Evolutionary conservation across 2,329 filamentous ascomycete genomes (phyloP).

Genomic region (Pseudogymnoascus sp.): DNA sequence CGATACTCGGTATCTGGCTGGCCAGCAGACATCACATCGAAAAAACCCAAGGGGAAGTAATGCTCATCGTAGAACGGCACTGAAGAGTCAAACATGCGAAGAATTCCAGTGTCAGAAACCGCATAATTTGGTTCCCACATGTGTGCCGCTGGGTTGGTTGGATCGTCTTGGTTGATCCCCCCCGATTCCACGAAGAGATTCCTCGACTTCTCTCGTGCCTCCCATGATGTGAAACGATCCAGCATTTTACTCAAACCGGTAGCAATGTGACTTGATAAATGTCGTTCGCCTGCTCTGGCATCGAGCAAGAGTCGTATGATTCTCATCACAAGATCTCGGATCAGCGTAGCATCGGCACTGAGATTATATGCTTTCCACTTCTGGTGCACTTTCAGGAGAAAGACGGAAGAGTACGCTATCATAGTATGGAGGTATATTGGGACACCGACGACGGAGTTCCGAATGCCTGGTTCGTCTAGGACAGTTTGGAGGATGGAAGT

Average conservation of each 20-base stretch:
- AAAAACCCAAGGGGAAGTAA: conserved; percentile 20
- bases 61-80: conserved; percentile 15
- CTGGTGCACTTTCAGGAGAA: conserved; percentile 31
- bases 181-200: conserved; percentile 27
- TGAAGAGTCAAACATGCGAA: neutral
- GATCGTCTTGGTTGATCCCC: conserved; percentile 23
- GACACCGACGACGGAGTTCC: conserved; percentile 27
- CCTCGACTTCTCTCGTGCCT: conserved; percentile 10
- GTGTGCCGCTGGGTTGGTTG: neutral
- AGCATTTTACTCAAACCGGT: conserved; percentile 31
- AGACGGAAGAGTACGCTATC: conserved; percentile 31
- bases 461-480: conserved; percentile 29
- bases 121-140: neutral
- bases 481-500: conserved; percentile 27
- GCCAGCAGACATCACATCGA: conserved; percentile 15
- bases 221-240: conserved; percentile 6
- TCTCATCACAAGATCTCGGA: conserved; percentile 26
- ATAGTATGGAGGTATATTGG: conserved; percentile 32
- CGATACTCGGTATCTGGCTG: conserved; percentile 7
- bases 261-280: conserved; percentile 32
- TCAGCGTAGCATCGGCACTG: conserved; percentile 28
- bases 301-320: conserved; percentile 28
- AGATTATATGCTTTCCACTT: conserved; percentile 30
- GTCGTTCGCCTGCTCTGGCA: conserved; percentile 28
- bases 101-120: neutral